Percentiles rank a stretch among this genome's conserved stretches.
Evolutionary conservation across 2,329 filamentous ascomycete genomes (phyloP).

Genomic region (Ciborinia camelliae): DNA sequence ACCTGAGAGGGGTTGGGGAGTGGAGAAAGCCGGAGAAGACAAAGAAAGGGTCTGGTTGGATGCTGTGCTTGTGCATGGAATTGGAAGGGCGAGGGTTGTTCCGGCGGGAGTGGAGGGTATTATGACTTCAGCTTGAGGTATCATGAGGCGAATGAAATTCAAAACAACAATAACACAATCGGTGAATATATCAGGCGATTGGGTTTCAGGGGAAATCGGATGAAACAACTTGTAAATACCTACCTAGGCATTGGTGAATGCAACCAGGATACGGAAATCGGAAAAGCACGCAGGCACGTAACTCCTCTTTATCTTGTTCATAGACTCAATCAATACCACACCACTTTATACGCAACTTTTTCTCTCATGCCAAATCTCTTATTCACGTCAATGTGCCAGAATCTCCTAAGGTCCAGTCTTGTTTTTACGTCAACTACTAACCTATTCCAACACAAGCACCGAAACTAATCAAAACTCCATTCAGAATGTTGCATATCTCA

Average conservation of each 20-base stretch:
- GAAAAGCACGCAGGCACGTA: neutral
- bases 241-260: neutral
- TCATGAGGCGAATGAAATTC: neutral
- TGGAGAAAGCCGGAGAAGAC: slow-evolving; percentile 39
- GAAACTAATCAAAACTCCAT: neutral
- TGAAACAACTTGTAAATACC: neutral
- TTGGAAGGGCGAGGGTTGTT: slow-evolving; percentile 7
- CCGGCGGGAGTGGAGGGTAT: neutral
- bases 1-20: slow-evolving; percentile 61
- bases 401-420: neutral
- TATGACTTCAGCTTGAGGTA: neutral
- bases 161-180: neutral
- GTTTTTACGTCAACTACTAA: slow-evolving; percentile 10
- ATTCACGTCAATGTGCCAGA: neutral
- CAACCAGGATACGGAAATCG: neutral
- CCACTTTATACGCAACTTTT: neutral
- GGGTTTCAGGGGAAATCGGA: neutral
- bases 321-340: neutral
- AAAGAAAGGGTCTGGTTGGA: slow-evolving; percentile 29
- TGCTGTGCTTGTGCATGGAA: slow-evolving; percentile 27
- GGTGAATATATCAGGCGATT: neutral
- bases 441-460: neutral
- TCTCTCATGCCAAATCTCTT: neutral
- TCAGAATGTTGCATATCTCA: neutral
- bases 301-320: slow-evolving; percentile 2